These are phyloP conservation scores for Knufia fluminis DNA, from an alignment of 2,329 filamentous ascomycete species.

Conservation along the genomic window DNA sequence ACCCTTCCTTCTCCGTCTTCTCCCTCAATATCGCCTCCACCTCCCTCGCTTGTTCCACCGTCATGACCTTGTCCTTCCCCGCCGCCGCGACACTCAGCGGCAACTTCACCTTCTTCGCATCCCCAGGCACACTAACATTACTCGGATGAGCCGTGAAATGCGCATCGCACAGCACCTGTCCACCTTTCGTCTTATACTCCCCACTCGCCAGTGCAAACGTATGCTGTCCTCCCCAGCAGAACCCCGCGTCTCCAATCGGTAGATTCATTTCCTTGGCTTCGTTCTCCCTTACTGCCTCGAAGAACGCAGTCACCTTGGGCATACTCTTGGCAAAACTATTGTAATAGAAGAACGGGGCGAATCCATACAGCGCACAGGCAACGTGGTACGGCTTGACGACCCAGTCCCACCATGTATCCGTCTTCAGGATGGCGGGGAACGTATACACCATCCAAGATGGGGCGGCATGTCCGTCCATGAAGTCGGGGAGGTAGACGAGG, in stretches of 20 bases:
- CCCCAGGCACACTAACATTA: constrained; percentile 38
- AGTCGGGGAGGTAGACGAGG: constrained; percentile 48
- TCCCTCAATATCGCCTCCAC: constrained; percentile 22
- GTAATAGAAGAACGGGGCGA: constrained; percentile 23
- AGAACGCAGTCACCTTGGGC: constrained; percentile 32
- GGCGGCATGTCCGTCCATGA: constrained; percentile 38
- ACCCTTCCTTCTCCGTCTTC: constrained; percentile 16
- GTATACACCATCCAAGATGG: background rate
- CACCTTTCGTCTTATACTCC: constrained; percentile 19
- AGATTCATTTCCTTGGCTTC: constrained; percentile 22
- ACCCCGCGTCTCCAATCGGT: constrained; percentile 48
- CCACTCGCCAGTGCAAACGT: constrained; percentile 41
- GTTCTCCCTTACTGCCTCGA: constrained; percentile 29
- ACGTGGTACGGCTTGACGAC: constrained; percentile 17
- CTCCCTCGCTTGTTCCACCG: constrained; percentile 17
- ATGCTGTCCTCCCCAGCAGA: constrained; percentile 56
- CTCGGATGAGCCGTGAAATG: constrained; percentile 48
- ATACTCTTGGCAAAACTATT: constrained; percentile 24
- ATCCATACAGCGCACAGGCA: constrained; percentile 7
- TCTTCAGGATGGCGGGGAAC: background rate
- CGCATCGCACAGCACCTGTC: constrained; percentile 38
- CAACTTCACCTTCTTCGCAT: constrained; percentile 31
- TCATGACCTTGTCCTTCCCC: constrained; percentile 20
- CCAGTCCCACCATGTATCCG: constrained; percentile 6
- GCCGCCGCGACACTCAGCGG: constrained; percentile 22